Evolutionary conservation across 1,139 yeast genomes (phyloP).

Genomic region (Kluyveromyces sp.): DNA sequence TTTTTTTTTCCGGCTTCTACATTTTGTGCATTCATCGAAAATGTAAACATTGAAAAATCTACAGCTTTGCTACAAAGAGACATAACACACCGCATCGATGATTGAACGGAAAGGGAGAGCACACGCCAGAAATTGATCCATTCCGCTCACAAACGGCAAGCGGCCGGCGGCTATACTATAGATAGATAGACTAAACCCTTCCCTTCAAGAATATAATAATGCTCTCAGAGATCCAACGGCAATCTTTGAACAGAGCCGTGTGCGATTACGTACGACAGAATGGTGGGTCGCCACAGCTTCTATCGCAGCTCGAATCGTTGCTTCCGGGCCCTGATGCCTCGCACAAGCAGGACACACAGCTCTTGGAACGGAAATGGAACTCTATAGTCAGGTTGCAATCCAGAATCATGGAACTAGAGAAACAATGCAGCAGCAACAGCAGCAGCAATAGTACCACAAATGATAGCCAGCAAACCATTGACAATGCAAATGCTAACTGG

Average conservation of each 20-base stretch:
- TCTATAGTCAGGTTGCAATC: conserved; percentile 76
- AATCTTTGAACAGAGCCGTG: conserved; percentile 3
- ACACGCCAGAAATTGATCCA: no score
- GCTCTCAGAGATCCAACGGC: conserved; percentile 1
- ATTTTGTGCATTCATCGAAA: neutral
- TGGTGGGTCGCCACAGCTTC: conserved; percentile 3
- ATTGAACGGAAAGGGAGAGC: no score
- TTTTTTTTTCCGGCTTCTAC: neutral
- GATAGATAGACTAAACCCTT: neutral
- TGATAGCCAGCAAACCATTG: no score
- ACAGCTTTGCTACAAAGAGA: neutral
- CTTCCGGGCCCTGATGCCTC: neutral
- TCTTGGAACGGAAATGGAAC: conserved; percentile 83
- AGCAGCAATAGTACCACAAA: no score
- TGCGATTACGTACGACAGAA: conserved; percentile 6
- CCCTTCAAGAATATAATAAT: neutral
- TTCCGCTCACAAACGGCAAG: no score
- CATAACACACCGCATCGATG: neutral
- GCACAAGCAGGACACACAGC: conserved; percentile 20
- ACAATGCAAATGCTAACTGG: conserved; percentile 43
- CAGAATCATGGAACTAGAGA: conserved; percentile 53
- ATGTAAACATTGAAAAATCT: neutral
- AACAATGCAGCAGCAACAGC: conserved; percentile 13
- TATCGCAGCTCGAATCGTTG: neutral
- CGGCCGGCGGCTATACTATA: no score